These are phyloP conservation scores for Candida manassasensis DNA, from an alignment of 805 yeast species.

Conservation along the genomic window DNA sequence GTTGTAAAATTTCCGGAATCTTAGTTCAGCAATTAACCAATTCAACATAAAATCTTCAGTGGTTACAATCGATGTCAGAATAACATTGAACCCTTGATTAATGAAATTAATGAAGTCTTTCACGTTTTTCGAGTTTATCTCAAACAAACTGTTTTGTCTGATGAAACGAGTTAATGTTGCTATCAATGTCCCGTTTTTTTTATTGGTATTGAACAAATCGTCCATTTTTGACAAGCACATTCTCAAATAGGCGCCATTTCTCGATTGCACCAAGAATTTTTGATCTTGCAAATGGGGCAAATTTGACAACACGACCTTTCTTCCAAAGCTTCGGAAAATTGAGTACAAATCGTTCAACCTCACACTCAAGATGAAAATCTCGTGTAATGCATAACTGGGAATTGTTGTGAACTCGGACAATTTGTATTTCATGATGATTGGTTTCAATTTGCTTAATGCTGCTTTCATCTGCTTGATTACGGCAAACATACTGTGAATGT, in stretches of 20 bases:
- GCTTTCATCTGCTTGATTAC: constrained; percentile 22
- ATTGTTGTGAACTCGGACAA: constrained; percentile 15
- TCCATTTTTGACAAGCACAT: constrained; percentile 24
- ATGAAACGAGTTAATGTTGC: constrained; percentile 45
- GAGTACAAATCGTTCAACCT: constrained; percentile 49
- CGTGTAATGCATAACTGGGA: constrained; percentile 35
- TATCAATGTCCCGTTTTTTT: constrained; percentile 45
- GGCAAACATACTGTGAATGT: constrained; percentile 26
- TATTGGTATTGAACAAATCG: constrained; percentile 39
- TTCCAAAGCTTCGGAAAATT: constrained; percentile 43
- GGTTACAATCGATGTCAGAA: constrained; percentile 24
- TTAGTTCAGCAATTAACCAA: constrained; percentile 42
- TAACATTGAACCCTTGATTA: constrained; percentile 31
- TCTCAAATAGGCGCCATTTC: constrained; percentile 27
- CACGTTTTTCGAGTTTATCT: constrained; percentile 31
- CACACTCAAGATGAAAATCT: constrained; percentile 41
- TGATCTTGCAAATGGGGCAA: constrained; percentile 39
- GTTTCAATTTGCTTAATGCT: constrained; percentile 22
- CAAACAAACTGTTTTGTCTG: constrained; percentile 34
- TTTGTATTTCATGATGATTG: constrained; percentile 16
- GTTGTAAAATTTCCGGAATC: constrained; percentile 34
- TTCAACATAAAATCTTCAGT: constrained; percentile 34
- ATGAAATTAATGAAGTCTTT: constrained; percentile 39
- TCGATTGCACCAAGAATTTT: constrained; percentile 26
- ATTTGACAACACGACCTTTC: constrained; percentile 44